Base-by-base conservation (phyloP, 306 rosid species). In the Lathyrus aphaca region DNA sequence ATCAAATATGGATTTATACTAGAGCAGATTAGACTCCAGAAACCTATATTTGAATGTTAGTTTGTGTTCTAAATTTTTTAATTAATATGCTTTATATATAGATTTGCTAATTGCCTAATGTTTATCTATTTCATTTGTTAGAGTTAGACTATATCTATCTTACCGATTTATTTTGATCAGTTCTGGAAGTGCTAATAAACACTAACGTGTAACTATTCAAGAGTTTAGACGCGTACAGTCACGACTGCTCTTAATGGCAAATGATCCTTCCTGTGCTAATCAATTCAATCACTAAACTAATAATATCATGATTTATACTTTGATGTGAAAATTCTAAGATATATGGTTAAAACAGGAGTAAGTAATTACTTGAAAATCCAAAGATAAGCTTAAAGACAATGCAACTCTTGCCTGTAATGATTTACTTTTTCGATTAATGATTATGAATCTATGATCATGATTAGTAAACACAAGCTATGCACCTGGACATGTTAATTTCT, bases 331-430 rank as follows among this genome's bases (percentile, higher is more conserved):
- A 38, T 5, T 38, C 10, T n/a, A 59, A 32, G 4, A 62, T 16
- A 60, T 35, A 16, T 37, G 38, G 19, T 32, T 32, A 59, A 59
- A 32, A 15, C 65, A 59, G 62, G 56, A 17, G 10, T 58, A 18
- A 17, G 45, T 60, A 30, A 60, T 30, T 43, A 37, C 71, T 58
- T 64, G 19, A 62, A 40, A 50, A 32, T 25, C 11, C 3, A 29
- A 43, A 68, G 16, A 73, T 17, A 67, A 50, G 75, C 44, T 49
- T 5, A 18, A 63, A 44, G 78, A 71, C 87, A 77, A 63, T 77
- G 83, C 81, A 84, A 82, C 71, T 74, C 82, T 38, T 16, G 73
- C 82, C 82, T 73, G 27, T n/a, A 53, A 46, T 68, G 55, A 59
- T 57, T 57, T 75, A 16, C 66, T 30, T 49, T 56, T 81, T 76